Conservation (phyloP, 2,329 filamentous ascomycete species). For the Grosmannia huntii region DNA sequence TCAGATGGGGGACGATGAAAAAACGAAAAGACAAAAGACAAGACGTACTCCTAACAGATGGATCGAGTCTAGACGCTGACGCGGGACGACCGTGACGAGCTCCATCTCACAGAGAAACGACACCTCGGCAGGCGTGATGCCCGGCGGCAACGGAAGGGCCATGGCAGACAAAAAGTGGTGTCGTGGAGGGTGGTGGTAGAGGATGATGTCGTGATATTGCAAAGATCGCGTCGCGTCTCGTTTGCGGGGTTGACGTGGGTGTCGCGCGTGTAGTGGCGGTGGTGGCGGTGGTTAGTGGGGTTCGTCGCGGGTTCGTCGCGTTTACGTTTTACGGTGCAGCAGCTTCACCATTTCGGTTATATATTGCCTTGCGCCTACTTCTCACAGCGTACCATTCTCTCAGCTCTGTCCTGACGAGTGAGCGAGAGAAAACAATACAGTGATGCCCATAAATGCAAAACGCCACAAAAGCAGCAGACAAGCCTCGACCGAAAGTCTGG, state of each 20-base stretch:
- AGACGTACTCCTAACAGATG: slow-evolving; percentile 68
- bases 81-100: slow-evolving; percentile 80
- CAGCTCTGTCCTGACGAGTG: no score
- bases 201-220: neutral
- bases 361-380: no score
- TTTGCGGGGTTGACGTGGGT: neutral
- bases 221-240: neutral
- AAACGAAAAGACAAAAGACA: slow-evolving; percentile 9
- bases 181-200: neutral
- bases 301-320: no score
- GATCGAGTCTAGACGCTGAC: slow-evolving; percentile 78
- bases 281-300: neutral
- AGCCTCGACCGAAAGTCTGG: no score
- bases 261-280: neutral
- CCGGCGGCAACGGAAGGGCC: slow-evolving; percentile 37
- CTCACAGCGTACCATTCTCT: no score
- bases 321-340: no score
- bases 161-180: slow-evolving; percentile 18
- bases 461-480: no score
- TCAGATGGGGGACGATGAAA: slow-evolving; percentile 13
- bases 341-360: no score
- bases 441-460: no score
- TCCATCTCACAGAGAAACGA: slow-evolving; percentile 98
- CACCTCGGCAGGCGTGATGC: slow-evolving; percentile 71
- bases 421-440: no score